Base-by-base conservation (phyloP, 164 flowering plant genomes). In the Aristolochia californica region DNA sequence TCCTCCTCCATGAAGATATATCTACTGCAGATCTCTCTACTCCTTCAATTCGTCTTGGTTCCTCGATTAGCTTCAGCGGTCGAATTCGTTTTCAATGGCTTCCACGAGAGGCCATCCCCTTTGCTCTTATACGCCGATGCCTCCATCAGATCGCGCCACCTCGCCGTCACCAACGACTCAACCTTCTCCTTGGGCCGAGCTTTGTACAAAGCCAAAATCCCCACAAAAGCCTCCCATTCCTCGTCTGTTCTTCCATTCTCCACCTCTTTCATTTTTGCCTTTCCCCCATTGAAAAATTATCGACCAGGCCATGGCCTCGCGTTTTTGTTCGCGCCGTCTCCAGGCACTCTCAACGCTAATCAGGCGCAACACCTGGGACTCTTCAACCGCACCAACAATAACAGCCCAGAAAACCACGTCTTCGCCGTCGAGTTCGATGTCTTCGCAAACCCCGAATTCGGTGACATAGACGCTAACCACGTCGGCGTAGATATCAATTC, bases 211-310 rank as follows among this genome's bases (percentile, higher is more conserved):
- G 11, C 48, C 17, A 69, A 69, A 55, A 60, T 74, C 51, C 62
- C 65, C 14, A 66, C 73, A 28, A 72, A 58, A 60, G 20, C 66
- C 5, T 17, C 68, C 2, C 56, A 52, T 27, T 61, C 67, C 40
- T 27, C 50, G 12, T 5, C 40, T 15, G 56, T 53, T 2, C 64
- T 70, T 12, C 69, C 77, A 17, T 77, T 73, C 56, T 67, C 64
- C 44, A 66, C 78, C 23, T 77, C 78, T 21, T 77, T 77, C 67
- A 66, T 77, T 44, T 74, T 77, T 69, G 68, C 78, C 45, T 52
- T 68, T 9, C 16, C 75, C n/a, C 70, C 76, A 1, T 8, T 45
- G 58, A 22, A 55, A 1, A 25, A 45, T 26, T 13, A 23, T 15
- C 53, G 47, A 12, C 66, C 75, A 3, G 78, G 78, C 23, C 78